Evolutionary conservation across 768 basidiomycete genomes (phyloP), one percentile per base, ranked within the genome.

Genomic region (Leccinum longicurvipes): DNA sequence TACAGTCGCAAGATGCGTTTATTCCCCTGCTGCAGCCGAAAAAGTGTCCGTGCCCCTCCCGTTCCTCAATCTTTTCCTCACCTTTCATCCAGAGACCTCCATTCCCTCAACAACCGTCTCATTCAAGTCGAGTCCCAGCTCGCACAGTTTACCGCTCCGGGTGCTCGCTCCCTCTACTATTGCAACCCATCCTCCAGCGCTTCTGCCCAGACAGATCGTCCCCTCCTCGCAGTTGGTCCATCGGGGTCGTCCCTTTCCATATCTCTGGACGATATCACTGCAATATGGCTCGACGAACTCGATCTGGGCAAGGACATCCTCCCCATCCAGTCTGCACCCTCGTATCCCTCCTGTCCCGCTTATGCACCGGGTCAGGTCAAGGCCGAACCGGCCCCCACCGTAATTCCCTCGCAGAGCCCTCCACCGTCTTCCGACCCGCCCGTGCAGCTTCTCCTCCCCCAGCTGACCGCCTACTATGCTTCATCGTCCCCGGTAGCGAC

Each of bases 21-120:
- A 91, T 68, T 89, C 89, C 0, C 83, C 87, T 23, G 89, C 87
- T 15, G 91, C 91, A 0, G 85, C 88, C 17, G 91, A 93, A 74
- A 93, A 92, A 81, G 85, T 93, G 84, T 88, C 55, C 50, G 85
- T 76, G 21, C 36, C 49, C 60, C 58, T 60, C 36, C 60, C 7
- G 21, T 14, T 6, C 46, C 53, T 57, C 47, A 28, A 24, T 14
- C 1, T 27, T 27, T 48, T 32, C 24, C 47, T n/a, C n/a, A n/a
- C n/a, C n/a, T n/a, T n/a, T n/a, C n/a, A n/a, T n/a, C 4, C 63
- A 88, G 86, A 44, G 91, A 93, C 69, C 76, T 93, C 2, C 90
- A 92, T 64, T 89, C 89, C 1, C 78, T 93, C 39, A 87, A 92
- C 65, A 92, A 92, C 69, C 82, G 90, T 12, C 77, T 91, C 27